These are phyloP conservation scores for Psidium friedrichsthalianum DNA, from an alignment of 345 rosid genomes.

Conservation along the genomic window DNA sequence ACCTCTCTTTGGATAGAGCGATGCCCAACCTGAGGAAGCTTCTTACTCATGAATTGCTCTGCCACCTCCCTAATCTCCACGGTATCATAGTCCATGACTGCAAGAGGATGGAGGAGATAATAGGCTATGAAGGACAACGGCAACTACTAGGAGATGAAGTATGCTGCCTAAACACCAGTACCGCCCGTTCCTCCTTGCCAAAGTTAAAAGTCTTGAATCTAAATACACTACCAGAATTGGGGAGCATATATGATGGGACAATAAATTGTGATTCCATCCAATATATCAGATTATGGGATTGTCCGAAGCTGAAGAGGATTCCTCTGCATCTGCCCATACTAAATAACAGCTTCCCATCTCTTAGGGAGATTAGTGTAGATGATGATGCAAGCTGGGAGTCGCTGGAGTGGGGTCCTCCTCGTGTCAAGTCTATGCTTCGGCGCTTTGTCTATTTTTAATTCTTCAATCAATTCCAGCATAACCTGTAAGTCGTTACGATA, in stretches of 20 bases:
- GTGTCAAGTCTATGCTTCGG: background rate
- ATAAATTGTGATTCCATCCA: slow-evolving; percentile 1
- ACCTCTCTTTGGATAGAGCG: background rate
- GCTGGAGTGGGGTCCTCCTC: background rate
- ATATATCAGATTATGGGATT: background rate
- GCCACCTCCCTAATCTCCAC: background rate
- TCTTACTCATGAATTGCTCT: background rate
- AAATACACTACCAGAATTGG: background rate
- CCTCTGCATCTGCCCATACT: background rate
- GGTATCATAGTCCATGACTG: background rate
- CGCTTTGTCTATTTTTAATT: slow-evolving; percentile 1
- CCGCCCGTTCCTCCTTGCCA: background rate
- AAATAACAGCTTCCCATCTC: background rate
- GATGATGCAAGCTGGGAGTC: background rate
- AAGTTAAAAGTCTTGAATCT: background rate
- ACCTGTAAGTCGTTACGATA: background rate
- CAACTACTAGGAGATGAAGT: background rate
- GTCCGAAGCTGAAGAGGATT: slow-evolving; percentile 4
- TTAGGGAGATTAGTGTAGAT: background rate
- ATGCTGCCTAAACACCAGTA: background rate
- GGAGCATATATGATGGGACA: background rate
- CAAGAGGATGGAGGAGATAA: background rate
- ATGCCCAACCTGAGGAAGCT: background rate
- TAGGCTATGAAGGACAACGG: background rate
- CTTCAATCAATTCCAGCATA: background rate